Percentiles rank a stretch among this genome's conserved stretches.
phyloP scores from a whole-genome alignment of 345 rosid species.

The Moricandia arvensis region DNA sequence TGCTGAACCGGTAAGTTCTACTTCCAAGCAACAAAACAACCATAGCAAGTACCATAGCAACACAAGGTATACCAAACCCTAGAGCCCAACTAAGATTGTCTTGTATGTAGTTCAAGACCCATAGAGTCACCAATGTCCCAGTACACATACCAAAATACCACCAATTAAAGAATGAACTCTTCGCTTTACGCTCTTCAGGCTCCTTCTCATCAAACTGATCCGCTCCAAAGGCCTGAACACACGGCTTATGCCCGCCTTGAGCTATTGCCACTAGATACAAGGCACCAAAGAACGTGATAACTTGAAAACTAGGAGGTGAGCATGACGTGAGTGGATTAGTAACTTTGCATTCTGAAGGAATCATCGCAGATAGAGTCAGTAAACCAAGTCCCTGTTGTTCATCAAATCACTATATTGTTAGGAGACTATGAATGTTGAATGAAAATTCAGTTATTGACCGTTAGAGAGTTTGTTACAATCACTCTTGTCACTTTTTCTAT shows the following conservation, averaged over 20 bases:
- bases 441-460: not conserved
- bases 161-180: conserved; percentile 84
- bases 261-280: conserved; percentile 68
- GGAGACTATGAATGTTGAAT: too few relatives aligned
- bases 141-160: conserved; percentile 62
- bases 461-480: not conserved
- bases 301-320: conserved; percentile 39
- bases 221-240: conserved; percentile 88
- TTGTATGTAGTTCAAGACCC: conserved; percentile 62
- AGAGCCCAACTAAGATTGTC: conserved; percentile 77
- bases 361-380: conserved; percentile 62
- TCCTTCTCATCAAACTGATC: conserved; percentile 78
- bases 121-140: conserved; percentile 41
- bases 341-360: conserved; percentile 48
- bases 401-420: conserved; percentile 5
- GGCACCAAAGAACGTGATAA: conserved; percentile 45
- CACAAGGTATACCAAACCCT: conserved; percentile 72
- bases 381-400: conserved; percentile 53
- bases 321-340: conserved; percentile 34
- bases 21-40: conserved; percentile 57
- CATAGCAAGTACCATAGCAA: conserved; percentile 57
- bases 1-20: conserved; percentile 52
- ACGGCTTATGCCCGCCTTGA: conserved; percentile 82
- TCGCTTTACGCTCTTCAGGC: conserved; percentile 50
- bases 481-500: not conserved